Evolutionary conservation across 148 eudicot species (phyloP), one percentile per base, ranked within the genome.

Genomic region (Bassia scoparia): DNA sequence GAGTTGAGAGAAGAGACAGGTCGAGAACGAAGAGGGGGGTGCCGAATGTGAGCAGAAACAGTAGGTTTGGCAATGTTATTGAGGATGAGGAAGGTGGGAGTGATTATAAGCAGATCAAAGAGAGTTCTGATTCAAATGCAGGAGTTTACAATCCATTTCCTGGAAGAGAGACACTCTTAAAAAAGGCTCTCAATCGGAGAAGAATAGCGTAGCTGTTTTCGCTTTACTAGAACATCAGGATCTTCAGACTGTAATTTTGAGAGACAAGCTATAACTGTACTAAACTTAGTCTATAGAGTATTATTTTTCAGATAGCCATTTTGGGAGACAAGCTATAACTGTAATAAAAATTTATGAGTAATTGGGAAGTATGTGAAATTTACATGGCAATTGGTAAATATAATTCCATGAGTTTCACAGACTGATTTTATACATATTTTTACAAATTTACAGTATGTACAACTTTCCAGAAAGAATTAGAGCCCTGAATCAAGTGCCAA

Each of bases 91-190:
- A 44, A 62, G 75, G 26, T 0, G 54, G 60, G 48, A 17, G 62
- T 46, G 46, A 10, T 24, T 49, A 9, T 29, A 3, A 10, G 53
- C 56, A 62, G 33, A 44, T 17, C 27, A 67, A 46, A 6, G 73
- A 69, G 61, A 14, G 70, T 18, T 44, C 33, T 56, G 67, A 20
- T 12, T 17, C 34, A 13, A 80, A 30, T 74, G 33, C 7, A 34
- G 62, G 44, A 33, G 75, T 55, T 73, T 68, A 68, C 15, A 78
- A 74, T 68, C 87, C 79, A 1, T 93, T 93, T 78, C 96, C 98
- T 20, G 98, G 98, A 43, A 82, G 98, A 55, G 87, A 84, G 37
- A 72, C 86, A 2, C 82, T 93, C 26, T 56, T 93, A 35, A 82
- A 61, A 63, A 86, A 79, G 72, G 89, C 76, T 77, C 71, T 87